Conservation (phyloP, 345 rosid genomes). For the Euphorbia lathyris region DNA sequence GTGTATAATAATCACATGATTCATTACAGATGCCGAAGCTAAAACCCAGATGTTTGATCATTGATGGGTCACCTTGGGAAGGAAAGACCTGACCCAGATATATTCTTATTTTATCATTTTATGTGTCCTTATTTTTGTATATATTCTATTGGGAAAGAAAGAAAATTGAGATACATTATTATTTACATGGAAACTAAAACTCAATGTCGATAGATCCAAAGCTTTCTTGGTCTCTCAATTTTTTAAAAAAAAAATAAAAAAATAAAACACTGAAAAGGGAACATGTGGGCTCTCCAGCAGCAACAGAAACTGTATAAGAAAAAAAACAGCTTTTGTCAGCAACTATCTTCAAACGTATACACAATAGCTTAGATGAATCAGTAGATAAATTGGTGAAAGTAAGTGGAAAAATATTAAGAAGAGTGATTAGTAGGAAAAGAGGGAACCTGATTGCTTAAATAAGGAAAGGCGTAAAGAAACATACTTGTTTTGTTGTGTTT, state of each 20-base stretch:
- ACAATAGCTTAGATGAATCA: neutral
- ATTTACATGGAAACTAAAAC: conserved; percentile 25
- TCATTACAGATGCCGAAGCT: conserved; percentile 10
- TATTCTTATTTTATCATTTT: conserved; percentile 13
- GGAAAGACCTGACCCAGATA: conserved; percentile 16
- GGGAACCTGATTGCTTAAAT: conserved; percentile 43
- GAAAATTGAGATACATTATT: conserved; percentile 35
- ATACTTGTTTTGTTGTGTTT: conserved; percentile 33
- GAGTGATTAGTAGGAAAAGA: conserved; percentile 11
- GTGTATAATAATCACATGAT: conserved; percentile 5
- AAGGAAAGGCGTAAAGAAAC: conserved; percentile 33
- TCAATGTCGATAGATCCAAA: conserved; percentile 48
- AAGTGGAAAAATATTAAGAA: neutral
- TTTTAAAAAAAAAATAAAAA: neutral
- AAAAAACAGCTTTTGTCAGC: conserved; percentile 25
- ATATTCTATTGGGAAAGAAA: conserved; percentile 32
- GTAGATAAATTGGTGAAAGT: neutral
- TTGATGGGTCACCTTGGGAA: conserved; percentile 33
- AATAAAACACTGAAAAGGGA: conserved; percentile 15
- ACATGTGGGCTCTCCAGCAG: conserved; percentile 64
- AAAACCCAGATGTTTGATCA: conserved; percentile 25
- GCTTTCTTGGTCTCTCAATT: conserved; percentile 21
- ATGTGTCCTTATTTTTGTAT: neutral
- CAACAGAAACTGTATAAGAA: conserved; percentile 13
- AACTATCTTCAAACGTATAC: conserved; percentile 7